phyloP scores from a whole-genome alignment of 140 eudicot genomes.

The Flaveria floridana region DNA sequence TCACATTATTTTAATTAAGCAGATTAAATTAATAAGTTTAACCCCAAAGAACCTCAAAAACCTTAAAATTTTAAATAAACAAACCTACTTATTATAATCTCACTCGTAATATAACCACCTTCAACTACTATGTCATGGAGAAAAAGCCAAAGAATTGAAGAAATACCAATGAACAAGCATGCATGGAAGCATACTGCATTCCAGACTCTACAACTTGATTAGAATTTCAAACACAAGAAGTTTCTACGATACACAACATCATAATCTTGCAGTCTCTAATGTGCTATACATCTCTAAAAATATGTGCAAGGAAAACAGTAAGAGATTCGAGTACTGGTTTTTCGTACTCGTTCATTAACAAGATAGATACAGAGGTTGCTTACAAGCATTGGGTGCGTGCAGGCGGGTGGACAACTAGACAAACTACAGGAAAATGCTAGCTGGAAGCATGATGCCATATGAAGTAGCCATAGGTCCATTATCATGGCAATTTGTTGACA shows the following conservation, averaged over 20 bases:
- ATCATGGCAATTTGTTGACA: slow-evolving; percentile 44
- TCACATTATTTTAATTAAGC: no score
- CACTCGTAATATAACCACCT: no score
- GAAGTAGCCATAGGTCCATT: slow-evolving; percentile 36
- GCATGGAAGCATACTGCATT: not conserved
- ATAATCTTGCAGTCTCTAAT: slow-evolving; percentile 29
- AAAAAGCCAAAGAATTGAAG: slow-evolving; percentile 11
- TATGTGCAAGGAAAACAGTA: slow-evolving; percentile 28
- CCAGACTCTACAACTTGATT: slow-evolving; percentile 14
- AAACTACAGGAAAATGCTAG: slow-evolving; percentile 38
- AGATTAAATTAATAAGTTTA: no score
- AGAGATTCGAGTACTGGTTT: slow-evolving; percentile 17
- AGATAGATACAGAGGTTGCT: slow-evolving; percentile 1
- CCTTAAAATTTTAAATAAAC: no score
- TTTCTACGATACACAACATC: slow-evolving; percentile 25
- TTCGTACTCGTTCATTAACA: slow-evolving; percentile 28
- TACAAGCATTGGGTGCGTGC: not conserved
- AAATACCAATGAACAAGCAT: slow-evolving; percentile 15
- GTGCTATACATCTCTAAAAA: slow-evolving; percentile 30
- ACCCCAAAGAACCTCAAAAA: no score
- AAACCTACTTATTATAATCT: no score
- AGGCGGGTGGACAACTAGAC: not conserved
- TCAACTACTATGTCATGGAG: not conserved
- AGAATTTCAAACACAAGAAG: slow-evolving; percentile 14
- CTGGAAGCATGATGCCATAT: slow-evolving; percentile 44